Conservation (phyloP, 164 flowering plant genomes). For the Chloranthus sessilifolius region DNA sequence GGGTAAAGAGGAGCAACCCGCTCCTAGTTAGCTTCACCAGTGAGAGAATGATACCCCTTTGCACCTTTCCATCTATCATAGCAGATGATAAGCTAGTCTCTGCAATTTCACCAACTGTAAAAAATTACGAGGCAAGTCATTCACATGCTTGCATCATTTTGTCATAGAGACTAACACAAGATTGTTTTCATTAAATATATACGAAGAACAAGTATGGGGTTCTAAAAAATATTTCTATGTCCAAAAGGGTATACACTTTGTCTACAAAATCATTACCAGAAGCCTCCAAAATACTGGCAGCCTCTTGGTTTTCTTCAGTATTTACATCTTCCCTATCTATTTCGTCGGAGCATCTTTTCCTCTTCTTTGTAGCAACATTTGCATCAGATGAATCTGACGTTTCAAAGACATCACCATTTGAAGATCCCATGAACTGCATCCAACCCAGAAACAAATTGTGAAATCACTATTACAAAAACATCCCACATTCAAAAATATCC, state of each 20-base stretch:
- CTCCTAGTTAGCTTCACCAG: slow-evolving; percentile 81
- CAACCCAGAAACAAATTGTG: slow-evolving; percentile 2
- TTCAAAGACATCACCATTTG: slow-evolving; percentile 14
- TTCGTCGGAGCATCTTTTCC: slow-evolving; percentile 34
- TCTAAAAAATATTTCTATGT: too few species aligned
- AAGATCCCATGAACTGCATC: slow-evolving; percentile 41
- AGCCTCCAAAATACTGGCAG: slow-evolving; percentile 1
- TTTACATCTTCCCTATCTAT: slow-evolving; percentile 12
- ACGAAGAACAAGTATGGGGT: too few species aligned
- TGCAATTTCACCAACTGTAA: slow-evolving; percentile 24
- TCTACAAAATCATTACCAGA: slow-evolving; percentile 15
- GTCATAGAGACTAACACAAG: too few species aligned
- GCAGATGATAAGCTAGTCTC: slow-evolving; percentile 9
- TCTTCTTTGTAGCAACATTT: slow-evolving; percentile 33
- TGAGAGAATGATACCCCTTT: slow-evolving; percentile 35
- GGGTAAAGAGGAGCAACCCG: slow-evolving; percentile 72
- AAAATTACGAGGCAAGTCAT: not conserved
- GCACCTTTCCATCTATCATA: slow-evolving; percentile 16
- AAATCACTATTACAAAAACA: too few species aligned
- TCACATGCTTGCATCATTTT: too few species aligned
- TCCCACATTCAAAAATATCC: too few species aligned
- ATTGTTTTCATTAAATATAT: too few species aligned
- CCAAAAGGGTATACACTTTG: too few species aligned
- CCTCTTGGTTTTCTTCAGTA: slow-evolving; percentile 10
- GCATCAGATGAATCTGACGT: slow-evolving; percentile 21